Evolutionary conservation across 2,329 filamentous ascomycete species (phyloP), one percentile per base, ranked within the genome.

Genomic region (Monosporascus sp.): DNA sequence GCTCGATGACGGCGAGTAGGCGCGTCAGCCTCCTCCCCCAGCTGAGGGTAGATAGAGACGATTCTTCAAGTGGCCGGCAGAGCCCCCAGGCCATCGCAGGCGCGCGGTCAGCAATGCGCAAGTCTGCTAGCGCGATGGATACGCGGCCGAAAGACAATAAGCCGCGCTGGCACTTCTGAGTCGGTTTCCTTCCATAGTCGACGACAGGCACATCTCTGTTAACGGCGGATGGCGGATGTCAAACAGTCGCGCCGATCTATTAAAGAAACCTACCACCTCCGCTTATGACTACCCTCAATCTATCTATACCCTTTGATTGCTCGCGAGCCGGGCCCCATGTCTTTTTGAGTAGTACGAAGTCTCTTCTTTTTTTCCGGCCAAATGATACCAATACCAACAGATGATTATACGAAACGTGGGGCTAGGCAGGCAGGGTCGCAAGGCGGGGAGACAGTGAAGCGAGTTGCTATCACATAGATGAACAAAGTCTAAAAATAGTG

Each of bases 1-100:
- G 80, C 64, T 85, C 83, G 3, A 62, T 86, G 45, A 78, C 80
- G 7, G 68, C 71, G 2, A 20, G 74, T 70, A 53, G 81, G 55
- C 77, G 82, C 31, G 73, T 68, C 5, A 84, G 81, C 60, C 62
- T 85, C 53, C 68, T 86, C 22, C 81, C 82, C 18, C 72, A 78
- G 52, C 72, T 77, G 0, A 75, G 65, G 50, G 52, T 61, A 3
- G 69, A 60, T 43, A 60, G 63, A 20, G 65, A 68, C 7, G 66
- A 66, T 26, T 63, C 31, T 35, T 35, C 70, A 18, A 70, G 70
- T 15, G 80, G 80, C 5, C 71, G 78, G 18, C 71, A 74, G 40
- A 81, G 74, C 50, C 78, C 80, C 5, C 74, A 78, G 51, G 70
- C 77, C 24, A 48, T 76, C 2, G 71, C 75, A 0, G 73, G 75